Base-by-base conservation (phyloP, 1,284 basidiomycete species). In the Gomphus sp. region DNA sequence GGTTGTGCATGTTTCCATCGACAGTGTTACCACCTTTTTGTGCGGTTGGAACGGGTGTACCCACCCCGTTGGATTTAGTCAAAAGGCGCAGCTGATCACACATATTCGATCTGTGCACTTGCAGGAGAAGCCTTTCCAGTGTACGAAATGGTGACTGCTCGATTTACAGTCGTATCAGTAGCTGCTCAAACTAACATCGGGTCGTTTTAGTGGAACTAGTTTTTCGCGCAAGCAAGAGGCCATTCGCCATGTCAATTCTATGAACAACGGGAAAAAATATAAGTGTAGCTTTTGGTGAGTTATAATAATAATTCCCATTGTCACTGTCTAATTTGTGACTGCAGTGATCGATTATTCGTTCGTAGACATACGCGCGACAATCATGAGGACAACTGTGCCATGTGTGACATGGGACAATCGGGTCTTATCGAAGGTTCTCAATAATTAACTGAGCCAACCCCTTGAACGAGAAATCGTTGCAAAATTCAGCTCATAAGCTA, bases 201-300 rank as follows among this genome's bases (percentile, higher is more conserved):
- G 22, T 22, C 22, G 22, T 22, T 22, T 22, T 22, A 22, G 22
- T 22, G 22, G 22, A 22, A 10, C 36, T 37, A 59, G 58, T 36
- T 59, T 59, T 44, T 22, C 58, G 9, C 41, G 58, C 10, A 59
- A 50, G 47, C 58, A 59, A 28, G 58, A 59, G 22, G 58, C 58
- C 25, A 34, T 59, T 16, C 50, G 58, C 7, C 58, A 59, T 18
- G 58, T 59, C 31, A 43, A 47, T 8, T 25, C 52, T 10, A 51
- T 34, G 9, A 59, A 59, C 36, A 59, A 16, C 44, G 45, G 58
- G 31, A 59, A 33, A 33, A 44, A 52, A 47, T 55, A 36, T 31
- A 22, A 45, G 12, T 59, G 58, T 31, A 18, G n/a, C 12, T 25
- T 59, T 10, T 59, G 58, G 58, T 55, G 28, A 31, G 28, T 2